These are phyloP conservation scores for Diaporthe sp. DNA, from an alignment of 2,329 filamentous ascomycete species.

Conservation along the genomic window DNA sequence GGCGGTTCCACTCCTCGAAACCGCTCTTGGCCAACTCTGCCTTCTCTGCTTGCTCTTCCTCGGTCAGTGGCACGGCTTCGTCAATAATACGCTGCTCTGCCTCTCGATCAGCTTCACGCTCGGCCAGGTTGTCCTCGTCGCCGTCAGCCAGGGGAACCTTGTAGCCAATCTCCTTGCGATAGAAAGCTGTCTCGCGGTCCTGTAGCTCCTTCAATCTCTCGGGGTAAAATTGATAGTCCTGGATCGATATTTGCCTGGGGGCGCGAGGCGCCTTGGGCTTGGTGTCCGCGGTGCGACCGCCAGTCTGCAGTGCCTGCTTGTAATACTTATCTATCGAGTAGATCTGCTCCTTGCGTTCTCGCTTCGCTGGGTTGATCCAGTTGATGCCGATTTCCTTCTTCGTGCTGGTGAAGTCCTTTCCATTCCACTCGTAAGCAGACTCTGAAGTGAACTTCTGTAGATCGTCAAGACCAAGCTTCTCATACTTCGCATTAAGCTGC, in stretches of 20 bases:
- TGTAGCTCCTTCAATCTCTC: conserved; percentile 86
- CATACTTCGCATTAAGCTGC: conserved; percentile 91
- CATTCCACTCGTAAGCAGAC: conserved; percentile 99
- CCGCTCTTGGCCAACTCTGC: conserved; percentile 83
- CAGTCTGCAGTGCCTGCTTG: conserved; percentile 85
- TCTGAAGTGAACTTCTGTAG: conserved; percentile 98
- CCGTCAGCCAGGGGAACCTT: conserved; percentile 93
- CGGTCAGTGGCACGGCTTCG: conserved; percentile 86
- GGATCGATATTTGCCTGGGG: conserved; percentile 90
- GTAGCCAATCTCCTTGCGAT: conserved; percentile 95
- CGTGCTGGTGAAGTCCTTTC: conserved; percentile 90
- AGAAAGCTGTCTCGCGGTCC: conserved; percentile 95
- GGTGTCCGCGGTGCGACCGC: conserved; percentile 81
- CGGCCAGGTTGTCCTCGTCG: conserved; percentile 83
- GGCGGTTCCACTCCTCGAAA: conserved; percentile 94
- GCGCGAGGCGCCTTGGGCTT: conserved; percentile 97
- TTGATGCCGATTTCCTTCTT: conserved; percentile 93
- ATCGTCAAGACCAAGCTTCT: conserved; percentile 96
- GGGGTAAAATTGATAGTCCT: conserved; percentile 98
- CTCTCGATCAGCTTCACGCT: conserved; percentile 88
- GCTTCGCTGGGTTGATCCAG: conserved; percentile 99
- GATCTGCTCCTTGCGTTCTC: conserved; percentile 96
- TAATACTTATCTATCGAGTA: conserved; percentile 99
- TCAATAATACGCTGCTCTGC: conserved; percentile 94
- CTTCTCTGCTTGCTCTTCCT: conserved; percentile 91